A percentile compares a stretch with the other conserved stretches of the same genome.
phyloP scores from a whole-genome alignment of 2,329 filamentous ascomycete species.

The Eutypa lata region DNA sequence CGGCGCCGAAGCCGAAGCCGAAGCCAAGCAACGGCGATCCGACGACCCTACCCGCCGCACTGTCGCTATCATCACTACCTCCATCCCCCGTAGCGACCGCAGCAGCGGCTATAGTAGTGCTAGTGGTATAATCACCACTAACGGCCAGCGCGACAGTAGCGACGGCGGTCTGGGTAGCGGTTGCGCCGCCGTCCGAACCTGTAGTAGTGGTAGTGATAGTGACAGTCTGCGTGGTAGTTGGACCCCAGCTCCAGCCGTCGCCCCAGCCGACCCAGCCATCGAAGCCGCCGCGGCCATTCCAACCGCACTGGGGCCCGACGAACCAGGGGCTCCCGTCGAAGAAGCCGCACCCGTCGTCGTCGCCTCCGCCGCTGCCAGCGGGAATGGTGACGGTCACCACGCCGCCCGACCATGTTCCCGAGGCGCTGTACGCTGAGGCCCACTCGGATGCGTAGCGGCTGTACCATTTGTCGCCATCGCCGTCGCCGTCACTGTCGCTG shows the following conservation, averaged over 20 bases:
- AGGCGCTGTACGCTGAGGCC: conserved; percentile 23
- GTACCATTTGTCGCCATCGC: conserved; percentile 9
- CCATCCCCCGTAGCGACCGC: too few species aligned
- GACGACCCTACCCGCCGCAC: background rate
- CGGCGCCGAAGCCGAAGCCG: background rate
- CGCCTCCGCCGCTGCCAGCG: background rate
- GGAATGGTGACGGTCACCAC: conserved; percentile 31
- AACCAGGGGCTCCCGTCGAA: conserved; percentile 39
- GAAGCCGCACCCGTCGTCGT: conserved; percentile 32
- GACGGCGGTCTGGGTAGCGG: conserved; percentile 24
- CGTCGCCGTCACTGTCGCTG: conserved; percentile 11
- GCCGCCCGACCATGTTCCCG: conserved; percentile 34
- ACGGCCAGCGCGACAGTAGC: conserved; percentile 27
- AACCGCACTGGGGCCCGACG: conserved; percentile 34
- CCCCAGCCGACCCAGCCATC: conserved; percentile 40
- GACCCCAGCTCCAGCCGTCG: conserved; percentile 35
- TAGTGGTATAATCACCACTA: conserved; percentile 31
- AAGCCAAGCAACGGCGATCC: background rate
- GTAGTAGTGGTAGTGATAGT: conserved; percentile 28
- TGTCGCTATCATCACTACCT: background rate
- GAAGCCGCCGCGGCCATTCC: conserved; percentile 32
- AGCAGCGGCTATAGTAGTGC: conserved; percentile 11
- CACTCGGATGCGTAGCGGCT: conserved; percentile 27
- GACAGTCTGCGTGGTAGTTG: conserved; percentile 32
- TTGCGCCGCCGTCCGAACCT: conserved; percentile 10